Evolutionary conservation across 441 rosid species (phyloP).

Genomic region (Eutrema salsugineum): DNA sequence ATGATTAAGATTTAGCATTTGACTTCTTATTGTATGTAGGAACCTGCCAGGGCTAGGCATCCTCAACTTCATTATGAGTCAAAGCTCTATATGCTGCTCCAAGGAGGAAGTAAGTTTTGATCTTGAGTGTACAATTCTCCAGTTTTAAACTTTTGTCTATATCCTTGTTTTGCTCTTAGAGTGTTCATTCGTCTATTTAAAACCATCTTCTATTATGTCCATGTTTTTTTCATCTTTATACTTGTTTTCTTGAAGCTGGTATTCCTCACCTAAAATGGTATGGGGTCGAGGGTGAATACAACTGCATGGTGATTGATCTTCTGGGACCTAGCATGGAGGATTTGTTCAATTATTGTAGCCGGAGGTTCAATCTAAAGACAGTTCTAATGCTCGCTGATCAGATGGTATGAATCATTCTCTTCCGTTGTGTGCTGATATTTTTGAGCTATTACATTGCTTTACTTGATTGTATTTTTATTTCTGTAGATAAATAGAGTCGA

Average conservation of each 20-base stretch:
- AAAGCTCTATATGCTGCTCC: slow-evolving; percentile 94
- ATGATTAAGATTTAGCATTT: neutral
- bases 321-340: slow-evolving; percentile 99
- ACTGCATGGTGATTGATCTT: slow-evolving; percentile 96
- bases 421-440: neutral
- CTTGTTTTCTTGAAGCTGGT: slow-evolving; percentile 62
- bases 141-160: neutral
- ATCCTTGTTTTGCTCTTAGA: neutral
- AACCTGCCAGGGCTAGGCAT: slow-evolving; percentile 88
- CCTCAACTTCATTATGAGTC: slow-evolving; percentile 99
- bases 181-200: too few relatives aligned
- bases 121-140: neutral
- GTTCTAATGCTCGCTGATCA: slow-evolving; percentile 99
- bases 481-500: slow-evolving; percentile 66
- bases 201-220: too few relatives aligned
- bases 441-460: neutral
- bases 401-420: slow-evolving; percentile 41
- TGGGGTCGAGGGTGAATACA: slow-evolving; percentile 92
- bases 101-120: slow-evolving; percentile 85
- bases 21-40: slow-evolving; percentile 38
- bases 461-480: neutral
- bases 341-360: slow-evolving; percentile 87
- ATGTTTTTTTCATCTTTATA: neutral
- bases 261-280: slow-evolving; percentile 97
- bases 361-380: slow-evolving; percentile 88